phyloP scores from a whole-genome alignment of 2,329 filamentous ascomycete species.

The Cordyceps cateniannulata region DNA sequence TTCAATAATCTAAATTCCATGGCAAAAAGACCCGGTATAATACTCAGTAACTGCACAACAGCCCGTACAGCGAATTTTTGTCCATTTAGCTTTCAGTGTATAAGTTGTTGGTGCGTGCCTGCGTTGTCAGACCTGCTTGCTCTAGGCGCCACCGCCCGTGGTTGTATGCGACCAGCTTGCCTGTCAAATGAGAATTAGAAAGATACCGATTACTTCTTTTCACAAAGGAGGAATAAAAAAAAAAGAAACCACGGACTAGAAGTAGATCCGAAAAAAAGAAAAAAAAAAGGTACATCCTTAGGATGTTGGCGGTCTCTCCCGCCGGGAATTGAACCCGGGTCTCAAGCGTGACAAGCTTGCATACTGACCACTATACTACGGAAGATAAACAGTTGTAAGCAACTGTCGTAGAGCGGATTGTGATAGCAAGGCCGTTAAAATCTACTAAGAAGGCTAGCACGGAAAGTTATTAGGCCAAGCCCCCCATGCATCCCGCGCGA shows the following conservation, averaged over 20 bases:
- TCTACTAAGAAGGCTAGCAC: background rate
- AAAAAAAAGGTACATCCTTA: constrained; percentile 7
- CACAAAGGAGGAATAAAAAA: constrained; percentile 24
- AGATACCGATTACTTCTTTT: too few species aligned
- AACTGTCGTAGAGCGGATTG: constrained; percentile 13
- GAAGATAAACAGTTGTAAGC: constrained; percentile 15
- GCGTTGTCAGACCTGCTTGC: too few species aligned
- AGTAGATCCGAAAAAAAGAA: constrained; percentile 17
- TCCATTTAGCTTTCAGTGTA: constrained; percentile 31
- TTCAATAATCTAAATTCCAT: too few species aligned
- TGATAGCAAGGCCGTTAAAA: background rate
- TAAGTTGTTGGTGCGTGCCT: constrained; percentile 31
- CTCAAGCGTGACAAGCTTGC: constrained; percentile 21
- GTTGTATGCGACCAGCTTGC: too few species aligned
- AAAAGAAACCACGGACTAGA: constrained; percentile 25
- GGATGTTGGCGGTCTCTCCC: constrained; percentile 16
- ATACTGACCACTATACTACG: constrained; percentile 22
- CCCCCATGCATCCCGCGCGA: too few species aligned
- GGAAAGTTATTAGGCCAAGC: too few species aligned
- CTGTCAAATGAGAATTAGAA: too few species aligned
- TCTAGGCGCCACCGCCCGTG: too few species aligned
- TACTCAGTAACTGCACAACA: constrained; percentile 31
- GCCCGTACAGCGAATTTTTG: constrained; percentile 25
- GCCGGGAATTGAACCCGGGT: constrained; percentile 21
- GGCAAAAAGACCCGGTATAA: too few species aligned